Base-by-base conservation (phyloP, 202 grass and related monocot genomes). In the Panicum virgatum region DNA sequence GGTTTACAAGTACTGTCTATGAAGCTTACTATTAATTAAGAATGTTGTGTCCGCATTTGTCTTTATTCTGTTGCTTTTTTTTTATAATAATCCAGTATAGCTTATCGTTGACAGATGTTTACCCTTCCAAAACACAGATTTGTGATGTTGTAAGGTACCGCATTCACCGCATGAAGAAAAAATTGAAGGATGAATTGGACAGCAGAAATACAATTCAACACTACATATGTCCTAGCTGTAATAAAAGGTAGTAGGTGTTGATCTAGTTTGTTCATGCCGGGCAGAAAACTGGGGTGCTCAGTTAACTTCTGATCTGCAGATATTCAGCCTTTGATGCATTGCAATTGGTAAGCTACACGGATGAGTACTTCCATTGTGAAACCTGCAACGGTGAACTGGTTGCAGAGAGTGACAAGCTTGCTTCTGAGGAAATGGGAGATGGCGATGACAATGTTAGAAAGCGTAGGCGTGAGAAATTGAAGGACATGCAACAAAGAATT, bases 361-460 rank as follows among this genome's bases (percentile, higher is more conserved):
- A 93, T 12, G 96, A 96, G 51, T 91, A 90, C 46, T 98, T 98
- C 81, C 96, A 96, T 58, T 98, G 96, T 83, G 96, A 98, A 89
- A 96, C 84, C 80, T 98, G 96, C 89, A 94, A 96, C 5, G 88
- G 89, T 19, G 96, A 98, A 87, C 89, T 98, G 79, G 85, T 98
- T 86, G 92, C 96, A 30, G 92, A 98, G 81, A 98, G 96, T 84
- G 96, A 98, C 74, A 98, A 98, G 57, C 96, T 98, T 78, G 93
- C 96, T 81, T 90, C 96, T 75, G 96, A 98, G 80, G 92, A 98
- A 96, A 91, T 93, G 88, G 96, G 96, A 67, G 96, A 98, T 81
- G 96, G 92, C 20, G 96, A 98, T 86, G 92, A 98, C 74, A 98
- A 93, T 60, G 88, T 82, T 75, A 92, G 89, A 40, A 94, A 83